Evolutionary conservation across 257 asterid species (phyloP), one percentile per base, ranked within the genome.

Genomic region (Solanum chilense): DNA sequence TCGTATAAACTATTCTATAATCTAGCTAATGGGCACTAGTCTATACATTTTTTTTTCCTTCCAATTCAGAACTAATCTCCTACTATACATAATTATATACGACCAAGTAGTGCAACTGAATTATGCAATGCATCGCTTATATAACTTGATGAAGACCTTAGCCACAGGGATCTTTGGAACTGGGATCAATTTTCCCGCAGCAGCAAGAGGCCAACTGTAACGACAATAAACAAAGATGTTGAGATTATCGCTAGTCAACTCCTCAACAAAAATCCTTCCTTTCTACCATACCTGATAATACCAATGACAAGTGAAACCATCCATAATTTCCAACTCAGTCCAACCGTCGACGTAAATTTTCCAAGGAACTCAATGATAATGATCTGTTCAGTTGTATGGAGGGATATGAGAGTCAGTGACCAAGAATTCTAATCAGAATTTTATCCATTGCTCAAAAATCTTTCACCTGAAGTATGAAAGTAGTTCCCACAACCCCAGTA

Each of bases 131-230:
- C 94, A 92, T 68, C 91, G 89, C 87, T 90, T 95, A 89, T 96
- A 94, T 78, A 96, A 98, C 92, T 88, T 95, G 56, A 91, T 80
- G 90, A 94, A 94, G 86, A 92, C 95, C 90, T 93, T 97, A 41
- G 94, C 97, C 45, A 97, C 89, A 58, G 98, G 99, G 20, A 96
- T 95, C 90, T 94, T 88, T 12, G 99, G 98, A 84, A 97, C 98
- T 71, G 98, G 98, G 86, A 95, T 93, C 87, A 91, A 74, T 89
- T 96, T 96, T 49, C 98, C 98, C 5, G 92, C 93, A 82, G 91
- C 70, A 29, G 98, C 99, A 85, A 97, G 98, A 81, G 98, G 99
- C 99, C 98, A 97, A 89, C 99, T 95, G 96, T 74, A 37, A 37
- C 39, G 91, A 41, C 84, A 85, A 58, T 42, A 87, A 78, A 86